phyloP scores from a whole-genome alignment of 805 yeast genomes.

The Yarrowia hollandica region DNA sequence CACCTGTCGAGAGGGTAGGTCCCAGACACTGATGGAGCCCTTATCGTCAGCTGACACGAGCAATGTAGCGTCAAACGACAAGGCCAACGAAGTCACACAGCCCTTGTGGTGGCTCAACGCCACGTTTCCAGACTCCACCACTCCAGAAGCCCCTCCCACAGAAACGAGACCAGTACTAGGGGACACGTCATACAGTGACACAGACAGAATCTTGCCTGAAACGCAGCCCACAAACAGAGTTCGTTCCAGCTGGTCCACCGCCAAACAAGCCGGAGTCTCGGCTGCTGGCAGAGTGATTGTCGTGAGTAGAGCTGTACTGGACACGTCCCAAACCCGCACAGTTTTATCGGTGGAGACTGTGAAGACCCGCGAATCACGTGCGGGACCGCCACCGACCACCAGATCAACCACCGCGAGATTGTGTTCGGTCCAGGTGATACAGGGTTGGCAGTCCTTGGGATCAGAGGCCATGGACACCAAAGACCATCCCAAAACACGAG shows the following conservation, averaged over 20 bases:
- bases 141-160: constrained; percentile 54
- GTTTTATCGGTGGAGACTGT: constrained; percentile 76
- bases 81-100: constrained; percentile 53
- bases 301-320: constrained; percentile 50
- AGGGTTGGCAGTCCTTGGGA: constrained; percentile 40
- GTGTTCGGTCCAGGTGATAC: constrained; percentile 41
- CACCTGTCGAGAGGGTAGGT: constrained; percentile 47
- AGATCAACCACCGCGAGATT: constrained; percentile 53
- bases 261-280: constrained; percentile 55
- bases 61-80: constrained; percentile 74
- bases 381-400: constrained; percentile 50
- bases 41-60: constrained; percentile 69
- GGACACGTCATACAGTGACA: constrained; percentile 51
- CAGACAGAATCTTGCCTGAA: constrained; percentile 59
- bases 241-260: constrained; percentile 78
- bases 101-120: constrained; percentile 37
- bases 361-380: constrained; percentile 61
- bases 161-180: constrained; percentile 49
- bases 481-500: constrained; percentile 78
- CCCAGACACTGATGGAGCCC: constrained; percentile 71
- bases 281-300: constrained; percentile 64
- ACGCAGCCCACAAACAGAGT: constrained; percentile 66
- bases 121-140: constrained; percentile 29
- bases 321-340: constrained; percentile 65
- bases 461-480: constrained; percentile 47